These are phyloP conservation scores for Backusella westeae DNA, from an alignment of 192 early-diverging fungal genomes.

Conservation along the genomic window DNA sequence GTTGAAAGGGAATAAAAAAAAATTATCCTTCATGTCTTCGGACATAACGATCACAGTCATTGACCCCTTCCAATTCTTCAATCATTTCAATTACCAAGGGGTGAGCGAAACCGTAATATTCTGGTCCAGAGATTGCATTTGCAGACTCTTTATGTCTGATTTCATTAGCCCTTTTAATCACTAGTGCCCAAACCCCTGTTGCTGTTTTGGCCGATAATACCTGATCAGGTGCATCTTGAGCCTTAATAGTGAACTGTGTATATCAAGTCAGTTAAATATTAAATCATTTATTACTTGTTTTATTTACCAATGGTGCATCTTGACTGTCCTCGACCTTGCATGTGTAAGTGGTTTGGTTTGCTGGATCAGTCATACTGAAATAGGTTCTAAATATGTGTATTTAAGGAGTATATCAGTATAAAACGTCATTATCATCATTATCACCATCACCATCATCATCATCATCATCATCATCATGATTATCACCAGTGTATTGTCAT, in stretches of 20 bases:
- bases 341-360: conserved; percentile 56
- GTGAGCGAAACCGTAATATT: conserved; percentile 84
- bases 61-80: conserved; percentile 71
- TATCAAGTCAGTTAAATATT: not conserved
- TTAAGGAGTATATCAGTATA: not conserved
- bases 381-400: conserved; percentile 43
- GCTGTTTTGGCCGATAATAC: conserved; percentile 58
- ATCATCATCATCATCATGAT: conserved; percentile 11
- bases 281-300: not conserved
- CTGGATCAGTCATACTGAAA: conserved; percentile 64
- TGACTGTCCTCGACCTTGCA: conserved; percentile 68
- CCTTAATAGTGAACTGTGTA: conserved; percentile 59
- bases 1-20: not conserved
- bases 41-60: conserved; percentile 58
- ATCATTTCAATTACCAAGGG: conserved; percentile 73
- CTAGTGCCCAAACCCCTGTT: conserved; percentile 73
- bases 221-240: conserved; percentile 64
- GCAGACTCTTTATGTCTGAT: conserved; percentile 62
- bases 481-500: not conserved
- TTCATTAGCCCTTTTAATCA: conserved; percentile 69
- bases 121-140: conserved; percentile 75
- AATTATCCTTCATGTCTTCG: conserved; percentile 1
- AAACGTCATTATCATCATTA: not conserved
- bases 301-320: conserved; percentile 51
- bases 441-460: not conserved